Conservation (phyloP, 2,329 filamentous ascomycete species). For the Mycosphaerella sp. region DNA sequence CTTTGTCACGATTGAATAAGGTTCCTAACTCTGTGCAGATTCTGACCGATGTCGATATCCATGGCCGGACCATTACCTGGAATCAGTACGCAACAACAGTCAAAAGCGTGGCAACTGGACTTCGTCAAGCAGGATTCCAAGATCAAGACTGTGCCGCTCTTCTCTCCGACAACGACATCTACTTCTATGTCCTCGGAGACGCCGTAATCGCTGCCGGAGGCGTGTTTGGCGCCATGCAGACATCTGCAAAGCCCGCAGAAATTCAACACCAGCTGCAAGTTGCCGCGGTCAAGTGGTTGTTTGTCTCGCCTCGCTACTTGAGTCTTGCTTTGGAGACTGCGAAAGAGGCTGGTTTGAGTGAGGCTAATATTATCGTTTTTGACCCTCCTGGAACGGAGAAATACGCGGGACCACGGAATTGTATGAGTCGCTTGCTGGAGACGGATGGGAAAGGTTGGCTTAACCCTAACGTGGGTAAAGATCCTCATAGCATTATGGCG, state of each 20-base stretch:
- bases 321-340: slow-evolving; percentile 32
- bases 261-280: slow-evolving; percentile 1
- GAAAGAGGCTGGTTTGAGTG: slow-evolving; percentile 33
- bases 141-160: slow-evolving; percentile 12
- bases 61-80: slow-evolving; percentile 1
- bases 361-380: slow-evolving; percentile 40
- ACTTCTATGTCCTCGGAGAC: slow-evolving; percentile 9
- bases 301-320: slow-evolving; percentile 25
- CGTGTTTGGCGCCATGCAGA: slow-evolving; percentile 9
- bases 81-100: slow-evolving; percentile 6
- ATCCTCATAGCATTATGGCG: slow-evolving; percentile 42
- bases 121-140: neutral
- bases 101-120: slow-evolving; percentile 10
- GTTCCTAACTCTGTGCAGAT: neutral
- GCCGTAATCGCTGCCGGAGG: slow-evolving; percentile 12
- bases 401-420: neutral
- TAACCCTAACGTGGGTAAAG: slow-evolving; percentile 38
- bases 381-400: slow-evolving; percentile 14
- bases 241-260: slow-evolving; percentile 4
- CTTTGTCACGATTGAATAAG: too few species aligned
- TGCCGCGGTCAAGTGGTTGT: slow-evolving; percentile 23
- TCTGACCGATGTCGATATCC: neutral
- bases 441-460: slow-evolving; percentile 37
- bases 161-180: slow-evolving; percentile 12
- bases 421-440: neutral